Evolutionary conservation across 768 basidiomycete species (phyloP), one percentile per base, ranked within the genome.

Genomic region (Trametes meyenii): DNA sequence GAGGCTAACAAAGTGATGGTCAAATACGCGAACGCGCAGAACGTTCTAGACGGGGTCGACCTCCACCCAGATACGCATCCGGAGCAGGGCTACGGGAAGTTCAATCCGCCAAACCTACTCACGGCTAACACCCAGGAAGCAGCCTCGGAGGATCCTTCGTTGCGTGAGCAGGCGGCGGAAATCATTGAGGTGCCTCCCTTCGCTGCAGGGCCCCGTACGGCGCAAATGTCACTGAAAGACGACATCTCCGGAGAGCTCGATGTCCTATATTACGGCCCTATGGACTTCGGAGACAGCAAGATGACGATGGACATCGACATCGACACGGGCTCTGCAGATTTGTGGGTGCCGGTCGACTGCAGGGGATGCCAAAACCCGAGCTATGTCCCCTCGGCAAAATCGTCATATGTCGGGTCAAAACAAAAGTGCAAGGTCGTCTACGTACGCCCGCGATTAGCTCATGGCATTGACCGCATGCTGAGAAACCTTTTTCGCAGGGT

Each of bases 311-410:
- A 78, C 2, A 78, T 89, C 36, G 83, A 87, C 70, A 75, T 89
- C 64, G 89, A 90, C 71, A 89, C 88, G 2, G 86, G 88, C 51
- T 86, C 84, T 7, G 76, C 83, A 36, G 89, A 90, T 69, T 75
- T 87, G n/a, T 89, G 87, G 84, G 70, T 81, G 19, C 77, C 81
- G 29, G 70, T 73, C 14, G 54, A 68, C 45, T 85, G 84, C 66
- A 14, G 48, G 1, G 39, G 64, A 16, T 85, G 84, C 61, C 61
- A 62, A n/a, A 69, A 72, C 49, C 69, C 53, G 14, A 77, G 78
- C 56, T 85, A 81, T 62, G 60, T 77, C 21, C 61, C 77, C 2
- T 57, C 56, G 5, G 61, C 64, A 17, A 86, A 84, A 66, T 72
- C 69, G 5, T 81, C 83, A 4, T 85, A 75, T 66, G 63, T 44